Evolutionary conservation across 495 filamentous ascomycete genomes (phyloP).

Genomic region (Acidomyces sp.): DNA sequence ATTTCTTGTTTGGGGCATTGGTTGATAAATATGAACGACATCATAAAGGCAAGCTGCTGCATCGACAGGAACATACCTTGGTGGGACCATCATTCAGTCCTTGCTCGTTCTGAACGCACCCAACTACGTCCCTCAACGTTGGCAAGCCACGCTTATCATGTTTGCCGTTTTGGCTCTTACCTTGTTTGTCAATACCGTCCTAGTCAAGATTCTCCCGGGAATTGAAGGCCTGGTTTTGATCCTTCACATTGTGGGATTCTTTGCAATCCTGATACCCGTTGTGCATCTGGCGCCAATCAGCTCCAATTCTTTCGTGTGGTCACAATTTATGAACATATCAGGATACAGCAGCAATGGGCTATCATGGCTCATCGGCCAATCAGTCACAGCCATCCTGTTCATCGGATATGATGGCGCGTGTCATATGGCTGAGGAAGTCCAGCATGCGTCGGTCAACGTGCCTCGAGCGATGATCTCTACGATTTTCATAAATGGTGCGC

Average conservation of each 20-base stretch:
- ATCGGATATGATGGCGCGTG: constrained; percentile 11
- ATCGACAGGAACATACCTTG: constrained; percentile 41
- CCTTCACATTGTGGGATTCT: constrained; percentile 48
- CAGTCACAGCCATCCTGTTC: constrained; percentile 11
- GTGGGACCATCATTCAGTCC: constrained; percentile 46
- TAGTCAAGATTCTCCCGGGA: constrained; percentile 40
- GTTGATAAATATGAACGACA: no score
- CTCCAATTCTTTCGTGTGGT: constrained; percentile 7
- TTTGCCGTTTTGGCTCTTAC: constrained; percentile 39
- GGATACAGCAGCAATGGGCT: constrained; percentile 7
- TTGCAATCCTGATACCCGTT: constrained; percentile 48
- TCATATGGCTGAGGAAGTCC: constrained; percentile 15
- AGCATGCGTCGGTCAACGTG: constrained; percentile 2
- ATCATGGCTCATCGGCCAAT: constrained; percentile 9
- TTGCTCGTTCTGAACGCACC: constrained; percentile 42
- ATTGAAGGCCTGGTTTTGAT: constrained; percentile 47
- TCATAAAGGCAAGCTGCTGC: no score
- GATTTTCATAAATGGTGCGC: constrained; percentile 12
- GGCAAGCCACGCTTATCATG: constrained; percentile 49
- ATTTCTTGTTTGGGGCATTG: no score
- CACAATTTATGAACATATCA: not conserved
- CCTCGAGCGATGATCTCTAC: constrained; percentile 14
- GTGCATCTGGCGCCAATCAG: constrained; percentile 33
- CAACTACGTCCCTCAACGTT: constrained; percentile 36
- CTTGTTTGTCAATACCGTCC: constrained; percentile 43